These are phyloP conservation scores for Phytophthora ohioensis DNA, from an alignment of 352 stramenopile genomes.

Conservation along the genomic window DNA sequence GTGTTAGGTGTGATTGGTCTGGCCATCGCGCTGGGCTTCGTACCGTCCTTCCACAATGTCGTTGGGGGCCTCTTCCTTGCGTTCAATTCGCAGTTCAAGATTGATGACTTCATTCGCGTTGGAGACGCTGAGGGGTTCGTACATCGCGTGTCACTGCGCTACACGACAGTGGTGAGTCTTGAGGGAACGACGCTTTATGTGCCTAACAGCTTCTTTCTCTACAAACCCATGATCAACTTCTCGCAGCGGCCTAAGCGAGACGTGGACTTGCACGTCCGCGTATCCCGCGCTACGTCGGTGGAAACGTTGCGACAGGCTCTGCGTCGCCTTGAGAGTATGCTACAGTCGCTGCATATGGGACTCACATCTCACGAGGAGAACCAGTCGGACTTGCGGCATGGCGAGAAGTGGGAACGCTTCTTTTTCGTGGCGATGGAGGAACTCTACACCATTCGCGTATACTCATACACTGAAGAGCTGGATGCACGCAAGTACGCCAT, in stretches of 20 bases:
- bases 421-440: constrained; percentile 91
- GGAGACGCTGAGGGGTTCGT: constrained; percentile 81
- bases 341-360: constrained; percentile 85
- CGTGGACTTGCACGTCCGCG: constrained; percentile 76
- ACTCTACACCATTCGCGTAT: constrained; percentile 84
- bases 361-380: constrained; percentile 91
- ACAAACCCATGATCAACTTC: constrained; percentile 92
- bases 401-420: constrained; percentile 86
- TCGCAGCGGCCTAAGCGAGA: constrained; percentile 86
- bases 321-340: constrained; percentile 73
- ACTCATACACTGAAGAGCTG: constrained; percentile 89
- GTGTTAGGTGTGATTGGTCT: constrained; percentile 85
- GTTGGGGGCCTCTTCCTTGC: constrained; percentile 86
- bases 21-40: constrained; percentile 86
- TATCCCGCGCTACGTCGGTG: constrained; percentile 65
- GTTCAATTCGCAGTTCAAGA: constrained; percentile 92
- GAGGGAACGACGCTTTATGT: constrained; percentile 86
- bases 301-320: constrained; percentile 70
- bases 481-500: constrained; percentile 89
- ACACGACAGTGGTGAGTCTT: constrained; percentile 85
- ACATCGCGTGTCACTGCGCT: constrained; percentile 83
- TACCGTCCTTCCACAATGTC: constrained; percentile 89
- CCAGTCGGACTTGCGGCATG: constrained; percentile 75
- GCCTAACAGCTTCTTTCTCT: constrained; percentile 91
- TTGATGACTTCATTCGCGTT: constrained; percentile 89